A percentile compares a stretch with the other conserved stretches of the same genome.
phyloP scores from a whole-genome alignment of 805 yeast genomes.

The Metschnikowia sp. region DNA sequence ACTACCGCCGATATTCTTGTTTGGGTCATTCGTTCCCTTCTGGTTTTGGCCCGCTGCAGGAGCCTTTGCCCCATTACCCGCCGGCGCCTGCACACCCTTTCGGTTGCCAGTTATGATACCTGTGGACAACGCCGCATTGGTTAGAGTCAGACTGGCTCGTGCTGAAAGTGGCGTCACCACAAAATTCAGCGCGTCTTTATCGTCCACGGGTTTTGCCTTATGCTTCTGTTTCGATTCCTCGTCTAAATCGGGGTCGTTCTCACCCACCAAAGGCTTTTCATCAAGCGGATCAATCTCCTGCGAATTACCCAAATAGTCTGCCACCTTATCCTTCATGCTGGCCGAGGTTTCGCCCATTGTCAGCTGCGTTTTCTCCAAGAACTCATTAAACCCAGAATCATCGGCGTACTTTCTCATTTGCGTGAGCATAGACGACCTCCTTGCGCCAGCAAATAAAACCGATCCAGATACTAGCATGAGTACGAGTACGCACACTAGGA shows the following conservation, averaged over 20 bases:
- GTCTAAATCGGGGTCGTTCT: slow-evolving; percentile 17
- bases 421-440: not conserved
- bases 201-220: not conserved
- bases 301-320: slow-evolving; percentile 23
- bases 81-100: too few relatives aligned
- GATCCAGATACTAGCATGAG: not conserved
- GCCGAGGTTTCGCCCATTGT: not conserved
- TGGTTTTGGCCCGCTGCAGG: too few relatives aligned
- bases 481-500: slow-evolving; percentile 2
- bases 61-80: too few relatives aligned
- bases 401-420: slow-evolving; percentile 1
- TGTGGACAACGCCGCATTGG: too few relatives aligned
- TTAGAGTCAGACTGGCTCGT: too few relatives aligned
- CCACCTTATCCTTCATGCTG: slow-evolving; percentile 12
- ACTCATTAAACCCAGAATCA: not conserved
- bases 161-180: too few relatives aligned
- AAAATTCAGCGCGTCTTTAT: too few relatives aligned
- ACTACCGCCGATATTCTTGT: too few relatives aligned
- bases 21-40: too few relatives aligned
- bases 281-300: slow-evolving; percentile 19
- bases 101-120: too few relatives aligned
- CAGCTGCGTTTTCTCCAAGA: slow-evolving; percentile 2
- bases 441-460: not conserved
- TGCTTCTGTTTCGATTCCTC: not conserved
- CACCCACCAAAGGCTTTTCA: slow-evolving; percentile 14